phyloP scores from a whole-genome alignment of 164 flowering plant species.

The Vitis rupestris region DNA sequence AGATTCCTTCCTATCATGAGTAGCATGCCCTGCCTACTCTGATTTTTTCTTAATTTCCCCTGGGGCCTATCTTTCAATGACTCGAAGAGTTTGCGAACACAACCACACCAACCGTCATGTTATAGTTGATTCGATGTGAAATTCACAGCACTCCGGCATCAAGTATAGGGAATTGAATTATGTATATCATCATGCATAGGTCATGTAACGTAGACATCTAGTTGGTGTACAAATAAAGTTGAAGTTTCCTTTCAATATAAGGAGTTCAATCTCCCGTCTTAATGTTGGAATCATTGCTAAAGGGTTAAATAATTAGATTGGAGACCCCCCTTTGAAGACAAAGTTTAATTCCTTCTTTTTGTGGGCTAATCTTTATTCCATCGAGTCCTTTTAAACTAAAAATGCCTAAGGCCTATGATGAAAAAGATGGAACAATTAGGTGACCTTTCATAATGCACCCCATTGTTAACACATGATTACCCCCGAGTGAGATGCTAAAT shows the following conservation, averaged over 20 bases:
- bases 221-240: no score
- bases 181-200: no score
- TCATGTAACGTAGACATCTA: no score
- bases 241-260: no score
- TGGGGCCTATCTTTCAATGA: no score
- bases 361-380: background rate
- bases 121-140: no score
- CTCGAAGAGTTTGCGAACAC: no score
- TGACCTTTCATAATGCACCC: constrained; percentile 1
- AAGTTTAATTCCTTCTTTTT: background rate
- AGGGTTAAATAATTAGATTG: background rate
- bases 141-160: background rate
- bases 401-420: background rate
- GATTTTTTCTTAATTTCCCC: no score
- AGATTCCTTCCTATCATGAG: background rate
- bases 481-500: background rate
- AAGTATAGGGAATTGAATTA: background rate
- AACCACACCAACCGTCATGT: no score
- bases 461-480: background rate
- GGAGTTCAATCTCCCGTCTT: no score
- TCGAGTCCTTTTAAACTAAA: background rate
- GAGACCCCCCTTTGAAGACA: background rate
- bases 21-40: no score
- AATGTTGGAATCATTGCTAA: background rate
- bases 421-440: background rate